A percentile compares a stretch with the other conserved stretches of the same genome.
These are phyloP conservation scores for Nothophoma quercina DNA, from an alignment of 2,329 filamentous ascomycete genomes.

Conservation along the genomic window DNA sequence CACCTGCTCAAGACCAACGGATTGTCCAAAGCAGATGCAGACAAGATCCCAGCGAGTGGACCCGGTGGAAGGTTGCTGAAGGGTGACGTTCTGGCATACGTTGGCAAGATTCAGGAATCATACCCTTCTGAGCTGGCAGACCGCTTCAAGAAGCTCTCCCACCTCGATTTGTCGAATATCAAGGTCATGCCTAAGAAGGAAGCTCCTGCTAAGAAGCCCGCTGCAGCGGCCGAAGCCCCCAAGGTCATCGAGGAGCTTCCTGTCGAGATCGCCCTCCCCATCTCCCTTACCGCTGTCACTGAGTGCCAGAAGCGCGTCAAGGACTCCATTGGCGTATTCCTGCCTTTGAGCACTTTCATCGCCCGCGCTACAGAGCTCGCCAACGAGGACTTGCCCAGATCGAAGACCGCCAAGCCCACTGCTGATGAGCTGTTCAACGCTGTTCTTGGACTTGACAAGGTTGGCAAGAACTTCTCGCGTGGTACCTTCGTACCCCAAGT, in stretches of 20 bases:
- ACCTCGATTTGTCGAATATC: conserved; percentile 95
- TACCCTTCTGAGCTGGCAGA: conserved; percentile 75
- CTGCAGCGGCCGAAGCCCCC: conserved; percentile 43
- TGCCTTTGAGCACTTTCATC: conserved; percentile 88
- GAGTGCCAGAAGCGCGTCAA: conserved; percentile 83
- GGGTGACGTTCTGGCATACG: conserved; percentile 90
- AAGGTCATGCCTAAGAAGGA: conserved; percentile 69
- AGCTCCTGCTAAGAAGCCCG: conserved; percentile 55
- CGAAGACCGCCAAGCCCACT: conserved; percentile 69
- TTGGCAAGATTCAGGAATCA: conserved; percentile 77
- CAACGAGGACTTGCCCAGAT: conserved; percentile 82
- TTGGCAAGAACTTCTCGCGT: conserved; percentile 57
- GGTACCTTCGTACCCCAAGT: conserved; percentile 78
- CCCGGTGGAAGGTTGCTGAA: conserved; percentile 90
- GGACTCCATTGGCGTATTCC: conserved; percentile 76
- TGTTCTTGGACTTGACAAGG: conserved; percentile 74
- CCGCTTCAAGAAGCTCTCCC: conserved; percentile 76
- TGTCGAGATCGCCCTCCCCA: conserved; percentile 72
- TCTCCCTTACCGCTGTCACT: conserved; percentile 80
- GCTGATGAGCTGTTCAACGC: conserved; percentile 88
- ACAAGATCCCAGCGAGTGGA: conserved; percentile 85
- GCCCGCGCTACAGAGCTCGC: conserved; percentile 83
- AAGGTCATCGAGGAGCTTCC: conserved; percentile 56
- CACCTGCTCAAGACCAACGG: conserved; percentile 82
- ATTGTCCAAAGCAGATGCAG: conserved; percentile 75